phyloP scores from a whole-genome alignment of 176 grass and related monocot genomes.

The Oryza punctata region DNA sequence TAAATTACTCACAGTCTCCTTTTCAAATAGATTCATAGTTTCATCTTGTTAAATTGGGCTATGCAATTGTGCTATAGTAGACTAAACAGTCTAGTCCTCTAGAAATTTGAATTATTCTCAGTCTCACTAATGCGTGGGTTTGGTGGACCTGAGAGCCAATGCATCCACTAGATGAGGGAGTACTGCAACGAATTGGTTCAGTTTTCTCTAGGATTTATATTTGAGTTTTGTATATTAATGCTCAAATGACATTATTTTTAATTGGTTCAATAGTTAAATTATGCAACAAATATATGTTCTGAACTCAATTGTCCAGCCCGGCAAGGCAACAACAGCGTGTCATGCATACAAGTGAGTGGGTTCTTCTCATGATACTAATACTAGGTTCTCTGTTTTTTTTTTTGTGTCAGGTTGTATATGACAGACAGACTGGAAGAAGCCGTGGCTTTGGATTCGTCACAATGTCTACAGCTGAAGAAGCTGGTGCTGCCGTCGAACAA shows the following conservation, averaged over 20 bases:
- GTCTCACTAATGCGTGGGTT: neutral
- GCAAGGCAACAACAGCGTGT: neutral
- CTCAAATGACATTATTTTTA: neutral
- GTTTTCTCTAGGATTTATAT: neutral
- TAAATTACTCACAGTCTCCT: neutral
- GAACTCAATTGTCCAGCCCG: neutral
- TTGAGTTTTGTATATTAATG: neutral
- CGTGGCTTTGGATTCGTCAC: slow-evolving; percentile 96
- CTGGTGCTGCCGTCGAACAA: slow-evolving; percentile 59
- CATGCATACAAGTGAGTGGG: neutral
- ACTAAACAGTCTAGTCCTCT: neutral
- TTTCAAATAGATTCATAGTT: neutral
- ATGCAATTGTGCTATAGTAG: neutral
- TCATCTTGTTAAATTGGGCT: neutral
- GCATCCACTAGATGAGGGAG: neutral
- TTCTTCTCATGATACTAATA: neutral
- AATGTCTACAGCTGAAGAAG: slow-evolving; percentile 79
- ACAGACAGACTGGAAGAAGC: slow-evolving; percentile 85
- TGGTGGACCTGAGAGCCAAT: neutral
- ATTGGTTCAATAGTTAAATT: neutral
- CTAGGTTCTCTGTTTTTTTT: neutral
- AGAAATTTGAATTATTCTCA: neutral
- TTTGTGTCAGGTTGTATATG: slow-evolving; percentile 78
- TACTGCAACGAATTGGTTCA: neutral
- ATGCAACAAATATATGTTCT: neutral